These are phyloP conservation scores for Pichia sp. DNA, from an alignment of 1,139 yeast species.

Conservation along the genomic window DNA sequence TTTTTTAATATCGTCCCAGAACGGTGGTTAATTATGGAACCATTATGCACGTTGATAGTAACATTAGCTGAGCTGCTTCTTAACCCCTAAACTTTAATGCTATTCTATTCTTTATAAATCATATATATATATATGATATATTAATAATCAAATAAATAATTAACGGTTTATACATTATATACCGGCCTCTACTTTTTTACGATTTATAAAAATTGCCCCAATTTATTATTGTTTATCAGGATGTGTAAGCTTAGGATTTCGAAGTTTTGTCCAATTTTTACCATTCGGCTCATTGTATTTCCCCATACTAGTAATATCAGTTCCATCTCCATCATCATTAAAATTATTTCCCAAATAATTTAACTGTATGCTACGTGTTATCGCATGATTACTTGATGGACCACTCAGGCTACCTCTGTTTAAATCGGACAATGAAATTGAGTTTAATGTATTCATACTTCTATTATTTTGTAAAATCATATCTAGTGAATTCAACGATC, in stretches of 20 bases:
- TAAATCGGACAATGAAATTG: neutral
- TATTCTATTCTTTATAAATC: too few species aligned
- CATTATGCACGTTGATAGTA: too few species aligned
- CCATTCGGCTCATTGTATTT: neutral
- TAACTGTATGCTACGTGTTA: neutral
- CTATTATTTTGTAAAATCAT: constrained; percentile 3
- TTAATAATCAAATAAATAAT: too few species aligned
- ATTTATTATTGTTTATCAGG: neutral
- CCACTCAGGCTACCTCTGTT: constrained; percentile 1
- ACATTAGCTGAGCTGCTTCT: too few species aligned
- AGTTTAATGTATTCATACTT: neutral
- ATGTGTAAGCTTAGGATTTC: constrained; percentile 3
- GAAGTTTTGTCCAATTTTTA: neutral
- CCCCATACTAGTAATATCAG: constrained; percentile 11
- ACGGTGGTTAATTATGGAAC: too few species aligned
- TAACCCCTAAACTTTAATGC: too few species aligned
- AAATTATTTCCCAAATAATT: constrained; percentile 6
- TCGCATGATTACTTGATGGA: neutral
- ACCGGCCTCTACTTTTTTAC: too few species aligned
- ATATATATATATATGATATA: too few species aligned
- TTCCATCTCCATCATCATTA: constrained; percentile 2
- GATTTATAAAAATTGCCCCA: too few species aligned
- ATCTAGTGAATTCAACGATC: constrained; percentile 8
- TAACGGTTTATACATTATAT: too few species aligned
- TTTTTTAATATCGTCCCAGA: too few species aligned